Base-by-base conservation (phyloP, 176 grass and related monocot genomes). In the Oryza coarctata region DNA sequence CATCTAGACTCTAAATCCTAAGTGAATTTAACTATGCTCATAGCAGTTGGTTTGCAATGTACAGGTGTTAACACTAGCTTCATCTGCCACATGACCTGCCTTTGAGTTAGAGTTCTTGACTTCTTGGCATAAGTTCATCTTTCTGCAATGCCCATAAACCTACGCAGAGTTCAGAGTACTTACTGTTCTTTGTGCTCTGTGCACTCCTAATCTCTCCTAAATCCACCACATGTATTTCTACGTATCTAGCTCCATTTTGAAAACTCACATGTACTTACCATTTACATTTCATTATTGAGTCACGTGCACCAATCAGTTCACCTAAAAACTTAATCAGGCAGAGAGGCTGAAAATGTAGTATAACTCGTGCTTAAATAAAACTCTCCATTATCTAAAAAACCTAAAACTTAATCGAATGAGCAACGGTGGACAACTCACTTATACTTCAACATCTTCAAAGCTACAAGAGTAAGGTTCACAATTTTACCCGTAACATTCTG, bases 31-130 rank as follows among this genome's bases (percentile, higher is more conserved):
- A 80, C 29, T 23, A 74, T 50, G 52, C 70, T 88, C 70, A 75
- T 39, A 47, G 76, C 9, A 80, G 70, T 75, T 81, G 27, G 77
- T 47, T 85, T 80, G 84, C 70, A 75, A 76, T 64, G 63, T 70
- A 64, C 82, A 80, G 6, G 75, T 75, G 75, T 47, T 39, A 70
- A 9, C 50, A 43, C 62, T 62, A 34, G 74, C 76, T 36, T 40
- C 36, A 18, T 80, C 70, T 39, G 41, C 30, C 43, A 44, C 65
- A 55, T 61, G 69, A 74, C 63, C 70, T 45, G 9, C 80, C 17
- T 68, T n/a, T 73, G 18, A 52, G 17, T 7, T 52, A 52, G 49
- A 76, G 49, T 64, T 63, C 65, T 69, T 52, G 18, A 49, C 45
- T 49, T 52, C 17, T 20, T 4, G 62, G 85, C 63, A 20, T 30